Conservation (phyloP, 164 flowering plant species). For the Amborella trichopoda region DNA sequence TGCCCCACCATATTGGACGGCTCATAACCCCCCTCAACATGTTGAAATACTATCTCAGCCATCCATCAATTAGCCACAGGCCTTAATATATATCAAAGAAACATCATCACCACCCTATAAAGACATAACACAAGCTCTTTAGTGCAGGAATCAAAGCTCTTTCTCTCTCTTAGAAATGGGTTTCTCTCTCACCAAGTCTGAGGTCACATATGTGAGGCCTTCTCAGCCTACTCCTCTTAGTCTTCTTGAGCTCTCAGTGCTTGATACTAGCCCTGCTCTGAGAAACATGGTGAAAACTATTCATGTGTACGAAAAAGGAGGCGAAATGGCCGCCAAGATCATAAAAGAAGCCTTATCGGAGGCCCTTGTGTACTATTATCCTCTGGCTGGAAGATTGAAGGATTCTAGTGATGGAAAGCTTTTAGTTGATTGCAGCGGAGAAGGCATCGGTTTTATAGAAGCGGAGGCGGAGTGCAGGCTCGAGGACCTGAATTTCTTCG, state of each 20-base stretch:
- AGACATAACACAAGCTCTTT: too few relatives aligned
- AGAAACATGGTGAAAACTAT: conserved; percentile 34
- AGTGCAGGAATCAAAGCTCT: too few relatives aligned
- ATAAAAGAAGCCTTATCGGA: conserved; percentile 37
- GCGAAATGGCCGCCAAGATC: conserved; percentile 17
- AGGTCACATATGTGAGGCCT: conserved; percentile 22
- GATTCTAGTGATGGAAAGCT: conserved; percentile 16
- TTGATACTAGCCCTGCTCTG: conserved; percentile 32
- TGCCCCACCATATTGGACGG: too few relatives aligned
- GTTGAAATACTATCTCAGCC: too few relatives aligned
- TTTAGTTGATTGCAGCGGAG: conserved; percentile 32
- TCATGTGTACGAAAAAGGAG: conserved; percentile 37
- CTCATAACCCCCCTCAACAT: too few relatives aligned
- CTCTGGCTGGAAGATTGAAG: conserved; percentile 48
- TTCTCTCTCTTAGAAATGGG: too few relatives aligned
- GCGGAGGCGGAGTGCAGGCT: conserved; percentile 36
- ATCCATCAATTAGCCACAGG: too few relatives aligned
- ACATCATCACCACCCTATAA: too few relatives aligned
- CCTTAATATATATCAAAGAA: too few relatives aligned
- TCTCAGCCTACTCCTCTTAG: conserved; percentile 24
- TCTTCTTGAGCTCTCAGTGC: conserved; percentile 28
- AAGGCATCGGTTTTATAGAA: conserved; percentile 52
- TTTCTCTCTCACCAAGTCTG: conserved; percentile 24
- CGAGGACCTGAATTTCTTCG: conserved; percentile 25
- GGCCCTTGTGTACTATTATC: conserved; percentile 59